Evolutionary conservation across 2,329 filamentous ascomycete species (phyloP), one percentile per base, ranked within the genome.

Genomic region (Tolypocladium inflatum): DNA sequence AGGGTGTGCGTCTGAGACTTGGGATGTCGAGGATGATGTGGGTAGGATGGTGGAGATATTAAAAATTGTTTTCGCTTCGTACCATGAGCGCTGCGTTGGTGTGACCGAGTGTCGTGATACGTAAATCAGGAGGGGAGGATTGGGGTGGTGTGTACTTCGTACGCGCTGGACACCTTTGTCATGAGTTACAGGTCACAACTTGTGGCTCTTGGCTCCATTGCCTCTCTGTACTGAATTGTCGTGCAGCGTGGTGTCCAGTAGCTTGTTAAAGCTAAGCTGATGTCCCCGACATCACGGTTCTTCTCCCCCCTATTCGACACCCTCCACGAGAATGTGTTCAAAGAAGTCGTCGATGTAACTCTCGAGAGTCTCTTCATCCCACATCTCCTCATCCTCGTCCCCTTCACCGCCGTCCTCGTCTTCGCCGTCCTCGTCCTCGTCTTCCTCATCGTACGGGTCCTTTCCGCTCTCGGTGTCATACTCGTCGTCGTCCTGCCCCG

Each of bases 401-500:
- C 33, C 53, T 15, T 60, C 37, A 26, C 50, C 30, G 7, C 7
- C 30, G 30, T 8, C 30, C 30, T 33, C 30, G 30, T 33, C 59
- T 7, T 56, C 58, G 3, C 56, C 59, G 19, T 60, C 58, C 2
- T 56, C 57, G 26, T 60, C 30, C 30, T 33, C 30, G 8, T 33
- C 30, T 2, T 33, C 5, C 30, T 33, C 30, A 9, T 33, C 59
- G n/a, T 55, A 51, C 15, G 48, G 33, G 13, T 37, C 48, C 19
- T 52, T 30, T 2, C 26, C 26, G 17, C 33, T 21, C 17, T 21
- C 30, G 4, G 19, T 59, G 21, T 56, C 57, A 19, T 55, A 54
- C 7, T 60, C 39, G 15, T 63, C 64, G 1, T 58, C 60, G 2
- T 62, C 63, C 17, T 62, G 57, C 1, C 58, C 60, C 54, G 10